Evolutionary conservation across 208 protist genomes (phyloP).

Genomic region (Trypanosomatidae sp.): DNA sequence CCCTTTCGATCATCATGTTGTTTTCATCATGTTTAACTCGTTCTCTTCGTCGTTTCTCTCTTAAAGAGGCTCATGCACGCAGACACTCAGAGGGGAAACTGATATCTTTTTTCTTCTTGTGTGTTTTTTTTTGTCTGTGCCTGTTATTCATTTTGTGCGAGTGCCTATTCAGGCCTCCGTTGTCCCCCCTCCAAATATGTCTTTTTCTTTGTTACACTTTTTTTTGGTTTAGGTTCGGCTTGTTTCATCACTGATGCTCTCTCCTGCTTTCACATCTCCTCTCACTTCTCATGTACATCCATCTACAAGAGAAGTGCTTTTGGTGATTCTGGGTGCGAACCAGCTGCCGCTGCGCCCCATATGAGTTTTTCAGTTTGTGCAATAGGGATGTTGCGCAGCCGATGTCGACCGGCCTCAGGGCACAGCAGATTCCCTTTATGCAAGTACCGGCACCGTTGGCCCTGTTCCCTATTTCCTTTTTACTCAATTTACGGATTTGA

Average conservation of each 20-base stretch:
- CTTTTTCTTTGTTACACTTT: background rate
- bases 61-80: background rate
- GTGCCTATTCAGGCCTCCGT: background rate
- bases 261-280: background rate
- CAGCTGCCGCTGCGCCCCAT: background rate
- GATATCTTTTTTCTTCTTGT: background rate
- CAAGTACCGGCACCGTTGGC: background rate
- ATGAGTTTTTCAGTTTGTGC: background rate
- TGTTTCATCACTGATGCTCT: background rate
- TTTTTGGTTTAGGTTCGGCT: background rate
- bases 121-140: background rate
- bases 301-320: background rate
- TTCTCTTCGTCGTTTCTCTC: background rate
- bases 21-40: background rate
- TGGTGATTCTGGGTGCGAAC: background rate
- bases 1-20: background rate
- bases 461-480: background rate
- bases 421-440: background rate
- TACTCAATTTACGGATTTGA: background rate
- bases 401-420: background rate
- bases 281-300: background rate
- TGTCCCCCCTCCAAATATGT: background rate
- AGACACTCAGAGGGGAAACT: background rate
- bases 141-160: background rate
- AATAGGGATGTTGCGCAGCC: background rate